Conservation (phyloP, 345 rosid species). For the Angophora floribunda region DNA sequence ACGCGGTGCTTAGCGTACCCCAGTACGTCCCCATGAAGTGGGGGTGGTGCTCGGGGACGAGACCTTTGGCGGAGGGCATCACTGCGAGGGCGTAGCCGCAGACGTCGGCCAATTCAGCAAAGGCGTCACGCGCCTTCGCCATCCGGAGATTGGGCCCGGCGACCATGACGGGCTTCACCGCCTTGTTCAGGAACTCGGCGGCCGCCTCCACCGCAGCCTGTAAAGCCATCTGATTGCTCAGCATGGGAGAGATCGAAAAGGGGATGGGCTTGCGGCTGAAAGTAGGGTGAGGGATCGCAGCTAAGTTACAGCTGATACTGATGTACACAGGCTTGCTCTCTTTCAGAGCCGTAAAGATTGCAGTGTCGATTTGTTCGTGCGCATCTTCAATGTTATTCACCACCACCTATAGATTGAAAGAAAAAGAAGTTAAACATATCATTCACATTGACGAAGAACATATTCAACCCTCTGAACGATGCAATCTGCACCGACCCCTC, state of each 20-base stretch:
- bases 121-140: conserved; percentile 34
- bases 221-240: conserved; percentile 34
- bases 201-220: conserved; percentile 52
- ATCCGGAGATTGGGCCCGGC: conserved; percentile 41
- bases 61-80: conserved; percentile 56
- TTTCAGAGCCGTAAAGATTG: conserved; percentile 36
- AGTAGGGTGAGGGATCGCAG: conserved; percentile 41
- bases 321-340: conserved; percentile 74
- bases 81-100: conserved; percentile 37
- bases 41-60: conserved; percentile 45
- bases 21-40: conserved; percentile 53
- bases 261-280: conserved; percentile 39
- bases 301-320: conserved; percentile 47
- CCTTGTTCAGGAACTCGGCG: conserved; percentile 39
- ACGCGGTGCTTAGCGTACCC: conserved; percentile 46
- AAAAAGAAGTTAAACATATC: neutral
- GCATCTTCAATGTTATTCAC: conserved; percentile 57
- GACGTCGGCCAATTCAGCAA: conserved; percentile 36
- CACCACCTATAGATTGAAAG: conserved; percentile 22
- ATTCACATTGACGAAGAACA: neutral
- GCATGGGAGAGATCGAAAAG: conserved; percentile 31
- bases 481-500: neutral
- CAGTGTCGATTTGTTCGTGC: conserved; percentile 41
- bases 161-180: conserved; percentile 53
- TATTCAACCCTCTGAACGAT: no score